Base-by-base conservation (phyloP, 305 asterid species). In the Andrographis paniculata region DNA sequence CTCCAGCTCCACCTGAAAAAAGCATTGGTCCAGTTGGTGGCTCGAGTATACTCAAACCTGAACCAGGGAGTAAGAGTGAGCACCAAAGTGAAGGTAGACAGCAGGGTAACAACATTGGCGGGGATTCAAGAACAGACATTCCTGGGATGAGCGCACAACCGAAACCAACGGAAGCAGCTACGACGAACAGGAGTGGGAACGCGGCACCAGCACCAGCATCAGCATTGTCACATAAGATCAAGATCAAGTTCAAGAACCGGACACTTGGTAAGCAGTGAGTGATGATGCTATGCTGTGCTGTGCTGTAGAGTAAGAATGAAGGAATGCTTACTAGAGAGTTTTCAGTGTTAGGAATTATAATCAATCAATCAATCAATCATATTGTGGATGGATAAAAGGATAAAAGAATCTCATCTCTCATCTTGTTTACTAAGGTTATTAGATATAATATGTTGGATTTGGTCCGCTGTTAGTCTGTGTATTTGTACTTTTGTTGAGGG, bases 211-310 rank as follows among this genome's bases (percentile, higher is more conserved):
- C 80, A 10, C 50, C 76, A 6, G 80, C 66, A 35, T 58, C 55
- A 58, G 60, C 72, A n/a, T 18, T 81, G 4, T 70, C 92, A 12
- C 79, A 73, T 56, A 89, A 82, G 61, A 65, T 89, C 28, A 85
- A 78, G 63, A 89, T 89, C 61, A 82, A 74, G 76, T 72, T 89
- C 38, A 89, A 78, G 74, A 80, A 70, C 58, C 68, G 92, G 58
- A 71, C 78, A 65, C 69, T 77, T 47, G 77, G 76, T 50, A 79
- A 38, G 19, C 43, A 14, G 43, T 38, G 43, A 38, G 19, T 0
- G 43, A 6, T n/a, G n/a, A n/a, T n/a, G n/a, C n/a, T n/a, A n/a
- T n/a, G n/a, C n/a, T n/a, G n/a, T n/a, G n/a, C n/a, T n/a, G n/a
- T n/a, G n/a, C n/a, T n/a, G n/a, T n/a, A n/a, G n/a, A n/a, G n/a